Percentiles rank a stretch among this genome's conserved stretches.
These are phyloP conservation scores for Trametes elegans DNA, from an alignment of 768 basidiomycete species.

Conservation along the genomic window DNA sequence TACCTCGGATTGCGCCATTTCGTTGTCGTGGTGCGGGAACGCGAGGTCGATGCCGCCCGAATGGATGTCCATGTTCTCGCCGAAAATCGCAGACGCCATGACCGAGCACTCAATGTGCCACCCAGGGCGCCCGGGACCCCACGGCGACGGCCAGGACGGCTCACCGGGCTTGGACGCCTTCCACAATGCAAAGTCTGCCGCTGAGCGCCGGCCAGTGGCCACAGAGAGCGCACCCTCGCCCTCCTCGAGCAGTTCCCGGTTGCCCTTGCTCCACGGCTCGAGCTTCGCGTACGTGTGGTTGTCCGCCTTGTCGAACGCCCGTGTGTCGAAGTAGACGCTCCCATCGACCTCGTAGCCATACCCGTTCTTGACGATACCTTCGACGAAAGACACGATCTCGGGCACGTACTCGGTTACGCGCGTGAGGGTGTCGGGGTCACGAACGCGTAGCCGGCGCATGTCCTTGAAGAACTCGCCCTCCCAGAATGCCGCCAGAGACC, in stretches of 20 bases:
- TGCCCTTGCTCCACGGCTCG: slow-evolving; percentile 95
- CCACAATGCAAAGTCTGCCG: slow-evolving; percentile 96
- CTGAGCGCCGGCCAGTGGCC: slow-evolving; percentile 66
- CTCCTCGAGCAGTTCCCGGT: slow-evolving; percentile 83
- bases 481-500: slow-evolving; percentile 82
- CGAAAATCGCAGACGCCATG: slow-evolving; percentile 92
- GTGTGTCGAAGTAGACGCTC: slow-evolving; percentile 91
- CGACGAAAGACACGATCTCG: slow-evolving; percentile 88
- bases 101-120: slow-evolving; percentile 99
- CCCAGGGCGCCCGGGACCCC: slow-evolving; percentile 94
- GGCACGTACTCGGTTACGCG: slow-evolving; percentile 97
- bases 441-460: slow-evolving; percentile 85
- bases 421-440: slow-evolving; percentile 86
- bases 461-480: slow-evolving; percentile 88
- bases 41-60: slow-evolving; percentile 95
- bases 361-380: slow-evolving; percentile 82
- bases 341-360: slow-evolving; percentile 76
- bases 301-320: slow-evolving; percentile 71
- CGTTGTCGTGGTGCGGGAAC: slow-evolving; percentile 99
- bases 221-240: slow-evolving; percentile 83
- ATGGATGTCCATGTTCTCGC: slow-evolving; percentile 94
- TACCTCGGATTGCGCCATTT: slow-evolving; percentile 96
- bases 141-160: slow-evolving; percentile 93
- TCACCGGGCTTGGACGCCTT: slow-evolving; percentile 96
- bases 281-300: slow-evolving; percentile 90